Conservation (phyloP, 192 early-diverging fungal species). For the Entophlyctis luteolus region DNA sequence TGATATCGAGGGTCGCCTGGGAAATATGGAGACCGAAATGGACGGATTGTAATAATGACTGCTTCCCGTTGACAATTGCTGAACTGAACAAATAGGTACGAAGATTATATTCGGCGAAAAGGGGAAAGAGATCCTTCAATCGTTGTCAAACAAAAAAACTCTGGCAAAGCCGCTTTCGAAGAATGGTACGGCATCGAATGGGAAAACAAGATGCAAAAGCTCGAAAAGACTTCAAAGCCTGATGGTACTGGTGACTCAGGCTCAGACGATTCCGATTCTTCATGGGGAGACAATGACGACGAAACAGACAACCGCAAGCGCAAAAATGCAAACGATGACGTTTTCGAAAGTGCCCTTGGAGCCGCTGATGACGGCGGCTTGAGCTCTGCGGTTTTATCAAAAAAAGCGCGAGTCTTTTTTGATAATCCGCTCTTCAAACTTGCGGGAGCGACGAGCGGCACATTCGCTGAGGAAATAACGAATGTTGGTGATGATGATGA, state of each 20-base stretch:
- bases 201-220: constrained; percentile 40
- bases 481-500: constrained; percentile 38
- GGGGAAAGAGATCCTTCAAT: constrained; percentile 71
- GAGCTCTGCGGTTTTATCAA: constrained; percentile 56
- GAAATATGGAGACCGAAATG: constrained; percentile 39
- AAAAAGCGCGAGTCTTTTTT: constrained; percentile 89
- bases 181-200: constrained; percentile 58
- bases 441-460: constrained; percentile 29
- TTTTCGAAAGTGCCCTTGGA: constrained; percentile 56
- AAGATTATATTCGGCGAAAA: constrained; percentile 68
- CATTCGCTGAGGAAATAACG: constrained; percentile 38
- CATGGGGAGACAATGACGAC: constrained; percentile 32
- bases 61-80: background rate
- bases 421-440: constrained; percentile 89
- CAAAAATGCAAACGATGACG: constrained; percentile 47
- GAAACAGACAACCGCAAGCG: constrained; percentile 33
- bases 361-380: constrained; percentile 36
- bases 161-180: constrained; percentile 50
- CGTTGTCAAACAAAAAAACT: constrained; percentile 64
- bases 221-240: constrained; percentile 35
- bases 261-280: constrained; percentile 20
- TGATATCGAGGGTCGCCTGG: constrained; percentile 39
- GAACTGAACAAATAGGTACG: too few relatives aligned
- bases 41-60: constrained; percentile 50
- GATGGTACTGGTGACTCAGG: constrained; percentile 38